Conservation (phyloP, 768 basidiomycete genomes). For the Leccinum fibrillosum region DNA sequence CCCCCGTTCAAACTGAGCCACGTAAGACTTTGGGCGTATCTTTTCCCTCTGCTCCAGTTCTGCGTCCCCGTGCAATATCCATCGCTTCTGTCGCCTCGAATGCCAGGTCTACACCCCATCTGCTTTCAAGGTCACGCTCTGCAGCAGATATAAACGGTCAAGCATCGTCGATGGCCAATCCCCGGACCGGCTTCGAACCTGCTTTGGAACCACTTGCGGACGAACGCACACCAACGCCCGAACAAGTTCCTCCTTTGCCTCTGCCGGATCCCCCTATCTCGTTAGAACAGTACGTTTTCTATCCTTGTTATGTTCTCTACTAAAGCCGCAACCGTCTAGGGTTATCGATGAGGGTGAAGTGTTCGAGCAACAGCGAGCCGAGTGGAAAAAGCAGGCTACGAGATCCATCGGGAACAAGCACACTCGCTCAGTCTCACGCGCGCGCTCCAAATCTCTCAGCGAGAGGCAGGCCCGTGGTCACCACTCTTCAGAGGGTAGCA, state of each 20-base stretch:
- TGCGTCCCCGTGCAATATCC: too few species aligned
- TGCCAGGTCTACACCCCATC: background rate
- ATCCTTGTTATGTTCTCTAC: background rate
- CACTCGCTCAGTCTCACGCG: constrained; percentile 58
- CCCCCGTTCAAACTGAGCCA: too few species aligned
- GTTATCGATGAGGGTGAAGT: constrained; percentile 63
- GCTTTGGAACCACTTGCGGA: constrained; percentile 19
- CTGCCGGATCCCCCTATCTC: constrained; percentile 60
- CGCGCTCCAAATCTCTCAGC: constrained; percentile 38
- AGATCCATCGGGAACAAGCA: constrained; percentile 64
- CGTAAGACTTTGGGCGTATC: too few species aligned
- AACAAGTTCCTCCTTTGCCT: constrained; percentile 41
- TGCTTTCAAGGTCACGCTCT: constrained; percentile 21
- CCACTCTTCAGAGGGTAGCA: constrained; percentile 22
- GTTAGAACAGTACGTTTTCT: constrained; percentile 38
- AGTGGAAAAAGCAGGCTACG: constrained; percentile 64
- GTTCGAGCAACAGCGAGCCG: constrained; percentile 57
- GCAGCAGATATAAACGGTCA: constrained; percentile 17
- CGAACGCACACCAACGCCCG: constrained; percentile 5
- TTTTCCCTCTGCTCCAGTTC: too few species aligned
- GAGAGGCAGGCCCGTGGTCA: constrained; percentile 19
- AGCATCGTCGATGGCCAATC: constrained; percentile 3
- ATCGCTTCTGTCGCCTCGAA: too few species aligned
- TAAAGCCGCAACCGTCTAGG: constrained; percentile 32
- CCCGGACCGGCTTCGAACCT: constrained; percentile 13